A percentile compares a stretch with the other conserved stretches of the same genome.
Conservation (phyloP, 768 basidiomycete species). For the Xerocomellus amylosporus region DNA sequence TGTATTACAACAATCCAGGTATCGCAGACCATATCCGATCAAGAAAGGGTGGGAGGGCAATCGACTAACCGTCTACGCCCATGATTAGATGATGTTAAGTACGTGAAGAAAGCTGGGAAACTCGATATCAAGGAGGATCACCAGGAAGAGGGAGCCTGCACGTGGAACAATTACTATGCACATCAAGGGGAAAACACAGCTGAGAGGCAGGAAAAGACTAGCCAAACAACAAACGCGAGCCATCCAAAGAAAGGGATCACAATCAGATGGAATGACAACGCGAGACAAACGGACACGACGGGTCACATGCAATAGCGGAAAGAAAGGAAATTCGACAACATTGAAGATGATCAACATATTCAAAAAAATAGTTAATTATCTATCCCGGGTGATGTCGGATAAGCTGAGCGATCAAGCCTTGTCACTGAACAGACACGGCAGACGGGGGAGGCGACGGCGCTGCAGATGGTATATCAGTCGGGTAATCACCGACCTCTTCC, state of each 20-base stretch:
- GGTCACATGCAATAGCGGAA: conserved; percentile 15
- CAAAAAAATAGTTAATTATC: conserved; percentile 33
- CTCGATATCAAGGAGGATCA: conserved; percentile 16
- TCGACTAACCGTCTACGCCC: conserved; percentile 17
- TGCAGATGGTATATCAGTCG: conserved; percentile 25
- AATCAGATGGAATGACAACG: conserved; percentile 8
- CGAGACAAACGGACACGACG: conserved; percentile 6
- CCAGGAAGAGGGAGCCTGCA: background rate
- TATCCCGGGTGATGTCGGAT: conserved; percentile 17
- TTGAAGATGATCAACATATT: conserved; percentile 36
- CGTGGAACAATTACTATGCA: conserved; percentile 21
- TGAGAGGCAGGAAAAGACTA: conserved; percentile 8
- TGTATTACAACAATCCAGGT: conserved; percentile 40
- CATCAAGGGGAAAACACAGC: conserved; percentile 11
- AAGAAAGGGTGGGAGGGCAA: conserved; percentile 16
- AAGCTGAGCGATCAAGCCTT: conserved; percentile 1
- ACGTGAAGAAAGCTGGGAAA: conserved; percentile 14
- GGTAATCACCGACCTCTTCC: conserved; percentile 22
- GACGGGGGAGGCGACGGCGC: conserved; percentile 32
- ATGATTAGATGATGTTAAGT: conserved; percentile 29
- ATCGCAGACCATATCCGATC: conserved; percentile 34
- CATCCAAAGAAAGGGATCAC: conserved; percentile 15
- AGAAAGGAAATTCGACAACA: conserved; percentile 13
- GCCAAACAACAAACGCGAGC: conserved; percentile 22
- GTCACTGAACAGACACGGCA: conserved; percentile 29